Evolutionary conservation across 306 rosid species (phyloP).

Genomic region (Sechiopsis laciniata): DNA sequence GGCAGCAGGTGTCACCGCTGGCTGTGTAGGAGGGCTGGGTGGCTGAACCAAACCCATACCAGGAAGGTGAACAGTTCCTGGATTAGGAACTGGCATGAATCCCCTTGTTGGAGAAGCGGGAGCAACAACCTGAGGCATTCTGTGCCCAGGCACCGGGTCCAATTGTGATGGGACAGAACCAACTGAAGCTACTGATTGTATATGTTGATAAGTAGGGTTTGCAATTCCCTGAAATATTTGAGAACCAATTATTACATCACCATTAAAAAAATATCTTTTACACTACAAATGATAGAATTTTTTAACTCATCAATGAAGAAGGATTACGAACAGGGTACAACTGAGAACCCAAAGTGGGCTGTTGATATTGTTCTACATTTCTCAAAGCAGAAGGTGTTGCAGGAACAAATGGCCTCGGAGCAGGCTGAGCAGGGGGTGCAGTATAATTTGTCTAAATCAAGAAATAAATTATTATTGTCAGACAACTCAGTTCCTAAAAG

Average conservation of each 20-base stretch:
- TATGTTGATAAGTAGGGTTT: constrained; percentile 57
- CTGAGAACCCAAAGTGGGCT: constrained; percentile 87
- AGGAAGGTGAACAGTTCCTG: constrained; percentile 64
- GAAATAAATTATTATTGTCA: constrained; percentile 23
- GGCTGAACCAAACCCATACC: constrained; percentile 64
- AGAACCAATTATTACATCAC: constrained; percentile 16
- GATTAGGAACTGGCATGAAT: constrained; percentile 54
- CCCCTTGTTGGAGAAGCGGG: constrained; percentile 51
- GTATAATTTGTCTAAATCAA: constrained; percentile 45
- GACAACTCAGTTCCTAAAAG: constrained; percentile 13
- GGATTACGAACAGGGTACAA: constrained; percentile 67
- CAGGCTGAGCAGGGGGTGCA: constrained; percentile 44
- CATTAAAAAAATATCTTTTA: constrained; percentile 18
- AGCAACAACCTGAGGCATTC: constrained; percentile 47
- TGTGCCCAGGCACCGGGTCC: constrained; percentile 41
- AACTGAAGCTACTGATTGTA: constrained; percentile 27
- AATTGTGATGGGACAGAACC: constrained; percentile 44
- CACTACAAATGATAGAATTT: constrained; percentile 13
- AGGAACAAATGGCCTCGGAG: constrained; percentile 64
- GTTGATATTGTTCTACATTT: constrained; percentile 68
- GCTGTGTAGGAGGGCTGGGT: constrained; percentile 51
- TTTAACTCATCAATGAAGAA: background rate
- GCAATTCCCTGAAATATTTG: constrained; percentile 44
- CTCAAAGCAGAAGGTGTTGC: constrained; percentile 58
- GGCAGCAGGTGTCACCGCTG: constrained; percentile 45